A percentile compares a stretch with the other conserved stretches of the same genome.
Evolutionary conservation across 805 yeast genomes (phyloP).

Genomic region (Lipomyces spencermartinsiae): DNA sequence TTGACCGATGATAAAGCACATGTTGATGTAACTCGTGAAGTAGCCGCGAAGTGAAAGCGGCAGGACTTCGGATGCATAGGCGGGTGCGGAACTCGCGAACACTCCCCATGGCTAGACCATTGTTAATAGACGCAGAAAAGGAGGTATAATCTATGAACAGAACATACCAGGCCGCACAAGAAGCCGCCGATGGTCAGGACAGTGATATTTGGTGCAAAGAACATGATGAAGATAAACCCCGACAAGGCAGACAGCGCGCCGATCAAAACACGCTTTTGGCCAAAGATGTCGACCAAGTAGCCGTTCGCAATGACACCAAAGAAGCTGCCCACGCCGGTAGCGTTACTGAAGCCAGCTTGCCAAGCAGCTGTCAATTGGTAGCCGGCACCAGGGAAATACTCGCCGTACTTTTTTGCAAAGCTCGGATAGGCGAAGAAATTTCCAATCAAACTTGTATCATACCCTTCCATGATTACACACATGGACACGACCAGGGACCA

Average conservation of each 20-base stretch:
- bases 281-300: conserved; percentile 53
- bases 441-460: conserved; percentile 52
- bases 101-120: conserved; percentile 67
- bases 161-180: conserved; percentile 49
- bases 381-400: conserved; percentile 1
- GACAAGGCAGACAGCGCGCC: conserved; percentile 46
- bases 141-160: no score
- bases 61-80: conserved; percentile 63
- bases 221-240: conserved; percentile 54
- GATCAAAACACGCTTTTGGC: conserved; percentile 54
- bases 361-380: conserved; percentile 42
- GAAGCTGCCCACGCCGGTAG: conserved; percentile 51
- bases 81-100: conserved; percentile 58
- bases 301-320: conserved; percentile 57
- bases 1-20: conserved; percentile 65
- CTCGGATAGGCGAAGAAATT: conserved; percentile 50
- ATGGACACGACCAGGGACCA: conserved; percentile 57
- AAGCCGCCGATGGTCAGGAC: conserved; percentile 51
- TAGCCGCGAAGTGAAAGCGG: conserved; percentile 58
- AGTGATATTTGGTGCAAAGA: conserved; percentile 53
- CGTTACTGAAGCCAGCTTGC: conserved; percentile 45
- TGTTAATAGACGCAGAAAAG: no score
- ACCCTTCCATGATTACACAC: conserved; percentile 58
- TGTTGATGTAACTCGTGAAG: conserved; percentile 56
- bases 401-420: conserved; percentile 33